These are phyloP conservation scores for Sapria himalayana DNA, from an alignment of 345 rosid species.

Conservation along the genomic window DNA sequence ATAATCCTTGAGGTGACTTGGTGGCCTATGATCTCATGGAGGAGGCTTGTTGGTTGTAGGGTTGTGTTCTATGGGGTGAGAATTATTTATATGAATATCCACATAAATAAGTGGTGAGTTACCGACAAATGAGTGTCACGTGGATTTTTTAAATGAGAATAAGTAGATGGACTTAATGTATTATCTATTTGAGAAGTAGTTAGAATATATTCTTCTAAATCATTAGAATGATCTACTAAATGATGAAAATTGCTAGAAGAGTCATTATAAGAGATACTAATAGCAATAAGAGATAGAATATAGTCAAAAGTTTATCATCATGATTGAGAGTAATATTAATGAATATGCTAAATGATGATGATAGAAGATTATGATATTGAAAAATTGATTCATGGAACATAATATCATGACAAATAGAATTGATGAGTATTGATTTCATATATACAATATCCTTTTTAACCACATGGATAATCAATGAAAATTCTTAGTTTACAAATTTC, in stretches of 20 bases:
- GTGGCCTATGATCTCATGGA: neutral
- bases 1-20: neutral
- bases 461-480: neutral
- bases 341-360: too few species aligned
- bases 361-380: too few species aligned
- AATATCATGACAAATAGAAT: too few species aligned
- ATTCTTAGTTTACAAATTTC: neutral
- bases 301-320: neutral
- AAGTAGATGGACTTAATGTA: neutral
- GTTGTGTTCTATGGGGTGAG: neutral
- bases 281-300: neutral
- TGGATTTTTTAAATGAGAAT: too few species aligned
- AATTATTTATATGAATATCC: too few species aligned
- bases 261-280: too few species aligned
- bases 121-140: too few species aligned
- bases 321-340: neutral
- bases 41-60: too few species aligned
- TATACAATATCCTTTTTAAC: neutral
- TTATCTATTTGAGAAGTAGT: neutral
- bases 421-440: too few species aligned
- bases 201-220: neutral
- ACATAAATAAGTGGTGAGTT: too few species aligned
- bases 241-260: too few species aligned
- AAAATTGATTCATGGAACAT: too few species aligned
- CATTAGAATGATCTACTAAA: neutral